A percentile compares a stretch with the other conserved stretches of the same genome.
phyloP scores from a whole-genome alignment of 2,329 filamentous ascomycete species.

The Arachnomyces sp. region DNA sequence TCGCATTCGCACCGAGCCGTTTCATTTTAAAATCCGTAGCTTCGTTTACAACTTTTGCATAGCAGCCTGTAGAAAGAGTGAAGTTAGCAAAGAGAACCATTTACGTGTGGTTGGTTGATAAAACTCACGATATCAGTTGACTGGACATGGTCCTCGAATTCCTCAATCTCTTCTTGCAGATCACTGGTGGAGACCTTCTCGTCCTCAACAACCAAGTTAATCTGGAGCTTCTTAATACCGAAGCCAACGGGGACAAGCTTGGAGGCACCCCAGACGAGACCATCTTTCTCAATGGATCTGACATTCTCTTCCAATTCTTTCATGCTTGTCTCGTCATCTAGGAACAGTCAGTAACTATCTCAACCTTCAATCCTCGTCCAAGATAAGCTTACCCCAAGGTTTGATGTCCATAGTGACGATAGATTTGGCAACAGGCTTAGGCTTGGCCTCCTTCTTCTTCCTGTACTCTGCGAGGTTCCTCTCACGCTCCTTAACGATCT shows the following conservation, averaged over 20 bases:
- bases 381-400: conserved; percentile 77
- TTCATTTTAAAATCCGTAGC: too few relatives aligned
- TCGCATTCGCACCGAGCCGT: too few relatives aligned
- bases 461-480: conserved; percentile 88
- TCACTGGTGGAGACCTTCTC: conserved; percentile 87
- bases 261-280: conserved; percentile 90
- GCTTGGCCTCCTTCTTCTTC: conserved; percentile 93
- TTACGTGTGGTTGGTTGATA: not conserved
- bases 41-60: conserved; percentile 80
- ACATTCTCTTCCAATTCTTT: conserved; percentile 70
- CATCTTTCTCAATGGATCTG: conserved; percentile 78
- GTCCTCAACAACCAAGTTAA: conserved; percentile 95
- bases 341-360: not conserved
- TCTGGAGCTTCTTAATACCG: conserved; percentile 99
- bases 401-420: conserved; percentile 94
- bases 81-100: conserved; percentile 8
- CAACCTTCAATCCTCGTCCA: too few relatives aligned
- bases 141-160: conserved; percentile 92
- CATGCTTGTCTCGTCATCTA: conserved; percentile 92
- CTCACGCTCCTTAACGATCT: conserved; percentile 75
- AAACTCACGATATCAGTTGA: conserved; percentile 69
- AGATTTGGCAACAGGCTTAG: conserved; percentile 90
- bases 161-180: conserved; percentile 77
- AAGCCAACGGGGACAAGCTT: conserved; percentile 86
- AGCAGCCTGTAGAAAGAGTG: conserved; percentile 45